These are phyloP conservation scores for Fusarium devonianum DNA, from an alignment of 2,329 filamentous ascomycete species.

Conservation along the genomic window DNA sequence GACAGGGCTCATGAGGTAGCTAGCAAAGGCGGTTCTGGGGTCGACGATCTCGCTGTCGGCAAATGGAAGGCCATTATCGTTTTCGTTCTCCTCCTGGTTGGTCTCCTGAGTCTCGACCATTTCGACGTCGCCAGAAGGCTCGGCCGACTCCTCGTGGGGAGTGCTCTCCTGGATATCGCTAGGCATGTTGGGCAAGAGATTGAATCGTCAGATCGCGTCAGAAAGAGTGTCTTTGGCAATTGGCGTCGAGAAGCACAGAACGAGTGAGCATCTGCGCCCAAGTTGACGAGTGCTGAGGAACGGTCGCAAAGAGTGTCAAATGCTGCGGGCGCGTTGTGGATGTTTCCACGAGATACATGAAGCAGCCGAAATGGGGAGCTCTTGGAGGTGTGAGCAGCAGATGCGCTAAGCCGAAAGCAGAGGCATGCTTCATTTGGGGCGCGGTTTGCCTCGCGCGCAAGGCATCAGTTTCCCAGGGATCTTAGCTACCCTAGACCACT, in stretches of 20 bases:
- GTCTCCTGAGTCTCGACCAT: conserved; percentile 48
- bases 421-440: conserved; percentile 12
- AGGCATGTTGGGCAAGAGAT: conserved; percentile 42
- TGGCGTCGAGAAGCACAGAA: neutral
- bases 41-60: conserved; percentile 46
- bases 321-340: conserved; percentile 5
- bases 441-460: conserved; percentile 23
- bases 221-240: neutral
- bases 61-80: conserved; percentile 50
- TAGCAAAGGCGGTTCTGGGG: conserved; percentile 57
- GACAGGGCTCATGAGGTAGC: conserved; percentile 73
- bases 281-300: conserved; percentile 9
- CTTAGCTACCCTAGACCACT: conserved; percentile 21
- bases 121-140: conserved; percentile 48
- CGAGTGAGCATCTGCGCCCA: conserved; percentile 9
- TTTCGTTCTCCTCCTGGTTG: conserved; percentile 46
- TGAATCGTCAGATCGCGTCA: accelerated
- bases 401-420: conserved; percentile 11
- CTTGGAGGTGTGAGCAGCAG: neutral
- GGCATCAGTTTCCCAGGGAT: neutral
- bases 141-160: conserved; percentile 35
- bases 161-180: conserved; percentile 38
- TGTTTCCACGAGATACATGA: neutral
- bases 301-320: too few relatives aligned
- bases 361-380: neutral